Conservation (phyloP, 2,329 filamentous ascomycete species). For the Colletotrichum sp. region DNA sequence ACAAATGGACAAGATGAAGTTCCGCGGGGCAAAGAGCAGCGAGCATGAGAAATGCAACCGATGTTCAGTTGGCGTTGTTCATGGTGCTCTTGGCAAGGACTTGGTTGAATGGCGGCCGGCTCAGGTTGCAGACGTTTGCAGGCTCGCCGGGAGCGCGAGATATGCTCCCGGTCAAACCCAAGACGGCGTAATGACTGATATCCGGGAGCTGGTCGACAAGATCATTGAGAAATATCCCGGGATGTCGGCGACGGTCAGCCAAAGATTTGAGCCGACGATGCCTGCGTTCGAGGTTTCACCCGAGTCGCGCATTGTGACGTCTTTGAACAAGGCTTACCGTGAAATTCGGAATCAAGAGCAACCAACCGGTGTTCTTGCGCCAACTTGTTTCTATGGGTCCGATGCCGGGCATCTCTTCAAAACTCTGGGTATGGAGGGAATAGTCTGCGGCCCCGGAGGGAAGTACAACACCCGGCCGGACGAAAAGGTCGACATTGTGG, state of each 20-base stretch:
- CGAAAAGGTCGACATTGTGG: background rate
- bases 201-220: conserved; percentile 18
- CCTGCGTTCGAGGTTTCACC: conserved; percentile 26
- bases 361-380: conserved; percentile 24
- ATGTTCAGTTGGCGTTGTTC: conserved; percentile 28
- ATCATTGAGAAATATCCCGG: conserved; percentile 22
- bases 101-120: conserved; percentile 28
- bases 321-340: conserved; percentile 26
- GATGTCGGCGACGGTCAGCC: conserved; percentile 27
- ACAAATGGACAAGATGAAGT: conserved; percentile 23
- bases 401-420: conserved; percentile 29
- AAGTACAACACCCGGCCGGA: conserved; percentile 28
- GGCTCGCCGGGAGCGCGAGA: conserved; percentile 26
- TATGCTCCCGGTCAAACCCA: conserved; percentile 30
- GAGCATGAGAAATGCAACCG: conserved; percentile 29
- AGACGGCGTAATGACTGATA: conserved; percentile 26
- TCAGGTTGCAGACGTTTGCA: conserved; percentile 28
- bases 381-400: conserved; percentile 30
- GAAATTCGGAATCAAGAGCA: conserved; percentile 11
- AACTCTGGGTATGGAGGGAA: conserved; percentile 27
- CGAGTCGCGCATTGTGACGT: conserved; percentile 22
- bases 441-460: conserved; percentile 29
- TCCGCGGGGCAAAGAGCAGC: conserved; percentile 23
- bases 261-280: conserved; percentile 27
- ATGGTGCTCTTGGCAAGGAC: conserved; percentile 27